Base-by-base conservation (phyloP, 208 protist genomes). In the Crithidia acanthocephali region DNA sequence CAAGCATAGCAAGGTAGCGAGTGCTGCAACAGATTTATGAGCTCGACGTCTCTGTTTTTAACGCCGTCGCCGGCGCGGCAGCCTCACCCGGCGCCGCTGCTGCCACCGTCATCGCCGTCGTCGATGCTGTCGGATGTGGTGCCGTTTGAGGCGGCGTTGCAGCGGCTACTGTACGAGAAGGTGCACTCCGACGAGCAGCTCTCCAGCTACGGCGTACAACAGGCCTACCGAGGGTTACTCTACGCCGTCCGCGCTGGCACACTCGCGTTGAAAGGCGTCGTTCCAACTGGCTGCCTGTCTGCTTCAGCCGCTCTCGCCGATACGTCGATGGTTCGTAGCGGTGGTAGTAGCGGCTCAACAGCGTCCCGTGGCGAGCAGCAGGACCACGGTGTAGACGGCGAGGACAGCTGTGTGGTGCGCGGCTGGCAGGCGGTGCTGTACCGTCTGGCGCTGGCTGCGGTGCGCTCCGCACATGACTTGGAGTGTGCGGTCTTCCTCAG, bases 131-230 rank as follows among this genome's bases (percentile, higher is more conserved):
- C 81, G 8, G 79, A 92, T 66, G 71, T 84, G 11, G 53, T 88
- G 1, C 79, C 86, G 15, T 85, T 86, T 42, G 90, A 93, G 32
- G 77, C 80, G 5, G 68, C 86, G 1, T 69, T 96, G 42, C 80
- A 92, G 22, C 79, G 87, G 1, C 69, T 96, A 7, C 30, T 92
- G 28, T 74, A 81, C 13, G 76, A 78, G 8, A 60, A 70, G 23
- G 76, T 94, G 0, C 69, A 56, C 48, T 72, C 58, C 15, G 88
- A 96, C 32, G 88, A 92, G 18, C 81, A 88, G 40, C 70, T 94
- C 20, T 73, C 74, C 30, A 88, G 92, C 65, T 96, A 96, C 70
- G 58, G 72, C 23, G 55, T 93, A 2, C 68, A 78, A 5, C 91
- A 96, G 63, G 87, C 91, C 0, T 72, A 90, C 20, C 91, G 91